Evolutionary conservation across 129 eudicot genomes (phyloP), one percentile per base, ranked within the genome.

Genomic region (Deinandra increscens): DNA sequence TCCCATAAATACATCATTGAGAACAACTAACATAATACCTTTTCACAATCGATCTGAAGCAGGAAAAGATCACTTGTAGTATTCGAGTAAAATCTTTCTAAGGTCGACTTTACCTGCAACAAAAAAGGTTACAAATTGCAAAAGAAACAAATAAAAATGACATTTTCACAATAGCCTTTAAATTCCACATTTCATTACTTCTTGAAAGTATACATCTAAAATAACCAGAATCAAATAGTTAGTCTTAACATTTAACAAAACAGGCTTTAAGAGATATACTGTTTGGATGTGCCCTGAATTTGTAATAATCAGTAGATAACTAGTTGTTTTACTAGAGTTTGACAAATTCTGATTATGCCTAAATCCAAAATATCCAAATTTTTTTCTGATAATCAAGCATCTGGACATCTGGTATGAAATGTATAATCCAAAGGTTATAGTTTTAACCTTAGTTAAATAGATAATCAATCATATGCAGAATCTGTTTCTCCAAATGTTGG

Each of bases 1-100:
- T 42, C 2, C 18, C 11, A 11, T 22, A 15, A 8, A 56, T 11
- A 37, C 9, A 17, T 1, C 23, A 56, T 22, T 9, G 5, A 42
- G 34, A 11, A 15, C 26, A 34, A 26, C 9, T 9, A 53, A 29
- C 41, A 49, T 0, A 61, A 4, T 77, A 86, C 95, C 91, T 87
- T 91, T 68, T 72, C 53, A 69, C 81, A 81, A 75, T 85, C 91
- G 45, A 91, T 81, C 76, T 91, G 91, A 43, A 91, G 92, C 69
- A 91, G 84, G 81, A 81, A 85, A 15, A 87, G 80, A 61, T 91
- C 85, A 23, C 9, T 22, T 64, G 81, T 75, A 18, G 76, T 64
- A 64, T 83, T 73, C 41, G 43, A 14, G 81, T 83, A 91, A 78
- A 91, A 91, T 60, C 79, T 81, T 41, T 83, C 81, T 74, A 87